Conservation (phyloP, 1,284 basidiomycete species). For the Papiliotrema fonsecae region DNA sequence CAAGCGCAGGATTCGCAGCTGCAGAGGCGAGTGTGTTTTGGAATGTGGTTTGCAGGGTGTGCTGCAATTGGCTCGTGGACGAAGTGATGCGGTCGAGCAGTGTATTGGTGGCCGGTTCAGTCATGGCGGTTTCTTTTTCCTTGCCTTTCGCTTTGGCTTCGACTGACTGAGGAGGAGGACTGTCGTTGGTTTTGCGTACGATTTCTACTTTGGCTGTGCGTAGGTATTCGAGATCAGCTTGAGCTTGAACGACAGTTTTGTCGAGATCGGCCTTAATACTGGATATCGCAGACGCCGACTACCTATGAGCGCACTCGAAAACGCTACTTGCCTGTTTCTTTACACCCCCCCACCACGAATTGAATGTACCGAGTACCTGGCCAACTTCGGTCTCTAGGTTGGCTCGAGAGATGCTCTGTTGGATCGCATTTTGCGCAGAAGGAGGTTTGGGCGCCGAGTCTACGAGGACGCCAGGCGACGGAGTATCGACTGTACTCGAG, state of each 20-base stretch:
- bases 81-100: slow-evolving; percentile 31
- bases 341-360: slow-evolving; percentile 70
- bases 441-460: not conserved
- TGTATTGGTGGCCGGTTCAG: slow-evolving; percentile 14
- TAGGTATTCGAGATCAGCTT: slow-evolving; percentile 62
- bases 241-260: slow-evolving; percentile 72
- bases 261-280: slow-evolving; percentile 70
- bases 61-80: slow-evolving; percentile 35
- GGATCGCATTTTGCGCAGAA: slow-evolving; percentile 40
- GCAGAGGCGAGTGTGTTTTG: slow-evolving; percentile 60
- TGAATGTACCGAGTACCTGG: slow-evolving; percentile 78
- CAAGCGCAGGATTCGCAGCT: slow-evolving; percentile 45
- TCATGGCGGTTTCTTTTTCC: slow-evolving; percentile 33
- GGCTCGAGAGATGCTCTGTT: slow-evolving; percentile 50
- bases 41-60: slow-evolving; percentile 54
- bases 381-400: slow-evolving; percentile 76
- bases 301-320: not conserved
- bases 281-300: slow-evolving; percentile 72
- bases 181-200: slow-evolving; percentile 36
- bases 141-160: slow-evolving; percentile 16
- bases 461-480: not conserved
- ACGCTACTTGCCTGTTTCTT: slow-evolving; percentile 65
- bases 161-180: slow-evolving; percentile 22
- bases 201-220: slow-evolving; percentile 44
- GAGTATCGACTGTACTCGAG: too few species aligned